Conservation (phyloP, 2,329 filamentous ascomycete species). For the Aspergillus hiratsukae region DNA sequence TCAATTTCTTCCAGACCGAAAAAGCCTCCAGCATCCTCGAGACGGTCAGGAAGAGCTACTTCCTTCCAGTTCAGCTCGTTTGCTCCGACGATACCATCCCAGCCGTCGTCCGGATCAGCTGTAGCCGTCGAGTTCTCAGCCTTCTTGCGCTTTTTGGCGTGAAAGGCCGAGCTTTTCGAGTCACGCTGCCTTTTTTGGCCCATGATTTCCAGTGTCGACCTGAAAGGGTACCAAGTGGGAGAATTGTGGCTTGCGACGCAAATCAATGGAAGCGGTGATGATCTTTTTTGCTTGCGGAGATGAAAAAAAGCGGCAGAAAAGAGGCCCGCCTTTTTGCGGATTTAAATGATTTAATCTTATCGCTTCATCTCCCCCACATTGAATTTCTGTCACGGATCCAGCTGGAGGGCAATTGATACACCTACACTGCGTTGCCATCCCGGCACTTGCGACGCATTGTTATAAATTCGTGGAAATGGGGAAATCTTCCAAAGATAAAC, state of each 20-base stretch:
- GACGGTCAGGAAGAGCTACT: slow-evolving; percentile 66
- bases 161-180: slow-evolving; percentile 21
- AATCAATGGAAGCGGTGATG: background rate
- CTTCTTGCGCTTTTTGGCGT: slow-evolving; percentile 36
- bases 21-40: slow-evolving; percentile 90
- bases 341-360: slow-evolving; percentile 39
- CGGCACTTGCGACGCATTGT: background rate
- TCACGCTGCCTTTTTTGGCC: slow-evolving; percentile 35
- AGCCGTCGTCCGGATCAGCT: slow-evolving; percentile 15
- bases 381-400: background rate
- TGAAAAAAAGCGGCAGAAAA: slow-evolving; percentile 38
- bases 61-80: slow-evolving; percentile 60
- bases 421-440: background rate
- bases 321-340: slow-evolving; percentile 22
- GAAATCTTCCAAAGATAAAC: slow-evolving; percentile 98
- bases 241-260: background rate
- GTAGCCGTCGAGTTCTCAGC: slow-evolving; percentile 13
- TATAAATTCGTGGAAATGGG: slow-evolving; percentile 57
- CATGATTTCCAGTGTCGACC: slow-evolving; percentile 17
- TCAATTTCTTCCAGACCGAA: slow-evolving; percentile 89
- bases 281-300: slow-evolving; percentile 10
- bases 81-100: slow-evolving; percentile 32
- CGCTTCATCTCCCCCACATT: slow-evolving; percentile 10
- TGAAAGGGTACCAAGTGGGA: background rate
- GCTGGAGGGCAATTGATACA: background rate